Percentiles rank a stretch among this genome's conserved stretches.
Evolutionary conservation across 441 rosid genomes (phyloP).

Genomic region (Dalechampia spathulata): DNA sequence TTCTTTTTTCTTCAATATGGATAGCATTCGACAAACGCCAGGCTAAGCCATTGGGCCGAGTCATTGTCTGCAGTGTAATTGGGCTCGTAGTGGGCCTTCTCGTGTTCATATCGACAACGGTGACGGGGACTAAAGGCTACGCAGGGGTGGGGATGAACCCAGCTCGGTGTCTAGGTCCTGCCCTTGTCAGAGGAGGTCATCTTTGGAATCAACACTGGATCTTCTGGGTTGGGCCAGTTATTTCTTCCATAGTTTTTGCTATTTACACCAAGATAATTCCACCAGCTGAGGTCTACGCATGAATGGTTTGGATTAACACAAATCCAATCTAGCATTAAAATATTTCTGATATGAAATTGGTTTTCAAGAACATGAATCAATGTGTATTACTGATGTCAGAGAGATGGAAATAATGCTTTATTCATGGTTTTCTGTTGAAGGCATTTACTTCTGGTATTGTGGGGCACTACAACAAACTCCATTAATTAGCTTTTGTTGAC

Average conservation of each 20-base stretch:
- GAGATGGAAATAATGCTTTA: not conserved
- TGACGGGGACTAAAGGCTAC: slow-evolving; percentile 36
- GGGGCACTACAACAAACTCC: too few relatives aligned
- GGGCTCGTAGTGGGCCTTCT: slow-evolving; percentile 34
- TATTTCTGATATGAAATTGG: too few relatives aligned
- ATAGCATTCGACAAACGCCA: slow-evolving; percentile 42
- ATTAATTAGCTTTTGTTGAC: not conserved
- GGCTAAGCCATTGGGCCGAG: slow-evolving; percentile 27
- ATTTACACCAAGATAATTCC: slow-evolving; percentile 33
- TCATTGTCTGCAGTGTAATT: slow-evolving; percentile 25
- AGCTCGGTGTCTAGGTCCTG: slow-evolving; percentile 51
- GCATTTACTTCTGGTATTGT: not conserved
- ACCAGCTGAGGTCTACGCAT: slow-evolving; percentile 13
- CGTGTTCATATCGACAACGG: slow-evolving; percentile 39
- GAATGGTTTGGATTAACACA: too few relatives aligned
- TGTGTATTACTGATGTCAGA: not conserved
- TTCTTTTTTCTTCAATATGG: slow-evolving; percentile 37
- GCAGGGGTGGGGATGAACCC: slow-evolving; percentile 52
- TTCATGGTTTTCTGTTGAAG: not conserved
- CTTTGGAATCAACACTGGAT: slow-evolving; percentile 45
- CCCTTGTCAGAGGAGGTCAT: slow-evolving; percentile 45
- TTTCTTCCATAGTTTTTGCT: slow-evolving; percentile 28
- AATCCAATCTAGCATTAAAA: too few relatives aligned
- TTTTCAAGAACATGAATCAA: not conserved
- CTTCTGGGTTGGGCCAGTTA: slow-evolving; percentile 42